These are phyloP conservation scores for Kodamaea nitidulidarum DNA, from an alignment of 805 yeast species.

Conservation along the genomic window DNA sequence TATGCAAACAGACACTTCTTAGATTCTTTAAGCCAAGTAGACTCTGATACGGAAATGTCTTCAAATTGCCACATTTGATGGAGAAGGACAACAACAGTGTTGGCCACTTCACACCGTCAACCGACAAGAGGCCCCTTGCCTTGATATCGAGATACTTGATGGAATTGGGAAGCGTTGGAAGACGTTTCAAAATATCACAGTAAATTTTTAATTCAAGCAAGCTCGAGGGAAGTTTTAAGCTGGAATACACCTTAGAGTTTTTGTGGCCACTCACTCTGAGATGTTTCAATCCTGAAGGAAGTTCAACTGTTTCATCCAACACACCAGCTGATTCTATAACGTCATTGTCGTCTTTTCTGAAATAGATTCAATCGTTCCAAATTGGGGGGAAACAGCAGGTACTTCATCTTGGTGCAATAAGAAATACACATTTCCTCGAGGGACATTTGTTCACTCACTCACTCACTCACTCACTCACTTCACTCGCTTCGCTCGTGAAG, in stretches of 20 bases:
- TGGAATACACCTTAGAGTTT: neutral
- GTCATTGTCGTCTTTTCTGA: no score
- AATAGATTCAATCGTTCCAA: no score
- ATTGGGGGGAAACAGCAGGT: no score
- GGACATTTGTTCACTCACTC: no score
- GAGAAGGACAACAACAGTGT: neutral
- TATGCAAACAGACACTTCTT: neutral
- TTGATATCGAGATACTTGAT: neutral
- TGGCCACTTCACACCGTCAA: neutral
- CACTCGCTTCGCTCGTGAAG: no score
- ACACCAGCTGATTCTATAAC: no score
- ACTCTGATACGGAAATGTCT: neutral
- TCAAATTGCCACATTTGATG: neutral
- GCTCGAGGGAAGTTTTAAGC: neutral
- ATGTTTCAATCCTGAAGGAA: no score
- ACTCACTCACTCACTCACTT: no score
- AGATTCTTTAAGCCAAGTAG: neutral
- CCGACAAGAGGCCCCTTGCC: neutral
- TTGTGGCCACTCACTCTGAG: neutral
- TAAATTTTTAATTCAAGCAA: neutral
- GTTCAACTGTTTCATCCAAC: no score
- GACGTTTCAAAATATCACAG: neutral
- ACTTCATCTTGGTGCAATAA: no score
- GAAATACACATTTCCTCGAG: no score
- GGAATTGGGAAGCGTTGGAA: neutral